Evolutionary conservation across 441 rosid genomes (phyloP).

Genomic region (Croton laevigatus): DNA sequence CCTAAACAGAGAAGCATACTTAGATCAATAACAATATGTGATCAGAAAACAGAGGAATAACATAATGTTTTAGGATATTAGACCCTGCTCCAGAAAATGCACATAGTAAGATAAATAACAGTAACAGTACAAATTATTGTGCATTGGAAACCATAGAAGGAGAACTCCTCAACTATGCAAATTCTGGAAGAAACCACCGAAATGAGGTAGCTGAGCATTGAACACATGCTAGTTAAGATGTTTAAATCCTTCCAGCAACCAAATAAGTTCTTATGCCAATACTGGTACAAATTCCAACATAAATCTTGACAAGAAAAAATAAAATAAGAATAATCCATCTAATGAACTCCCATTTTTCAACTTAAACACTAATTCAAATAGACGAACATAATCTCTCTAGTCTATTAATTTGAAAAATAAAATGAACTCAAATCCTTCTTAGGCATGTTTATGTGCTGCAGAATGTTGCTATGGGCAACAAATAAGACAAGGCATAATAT

Average conservation of each 20-base stretch:
- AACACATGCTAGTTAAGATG: neutral
- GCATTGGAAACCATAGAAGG: neutral
- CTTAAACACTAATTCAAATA: neutral
- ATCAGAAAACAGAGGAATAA: slow-evolving; percentile 17
- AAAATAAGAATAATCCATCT: neutral
- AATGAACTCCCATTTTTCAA: slow-evolving; percentile 3
- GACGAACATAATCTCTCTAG: neutral
- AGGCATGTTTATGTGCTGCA: neutral
- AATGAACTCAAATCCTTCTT: slow-evolving; percentile 9
- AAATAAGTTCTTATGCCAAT: neutral
- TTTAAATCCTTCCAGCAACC: neutral
- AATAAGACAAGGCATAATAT: neutral
- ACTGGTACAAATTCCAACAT: neutral
- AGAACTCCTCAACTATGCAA: neutral
- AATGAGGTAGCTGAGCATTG: neutral
- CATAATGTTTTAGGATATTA: neutral
- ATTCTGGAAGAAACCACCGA: neutral
- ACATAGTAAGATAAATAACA: neutral
- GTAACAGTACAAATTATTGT: neutral
- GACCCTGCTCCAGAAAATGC: slow-evolving; percentile 8
- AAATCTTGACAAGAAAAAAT: neutral
- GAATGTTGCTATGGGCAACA: neutral
- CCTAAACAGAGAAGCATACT: slow-evolving; percentile 43
- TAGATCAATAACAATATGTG: slow-evolving; percentile 21
- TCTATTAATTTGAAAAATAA: neutral